A percentile compares a stretch with the other conserved stretches of the same genome.
These are phyloP conservation scores for Boletus subparvulus DNA, from an alignment of 768 basidiomycete genomes.

Conservation along the genomic window DNA sequence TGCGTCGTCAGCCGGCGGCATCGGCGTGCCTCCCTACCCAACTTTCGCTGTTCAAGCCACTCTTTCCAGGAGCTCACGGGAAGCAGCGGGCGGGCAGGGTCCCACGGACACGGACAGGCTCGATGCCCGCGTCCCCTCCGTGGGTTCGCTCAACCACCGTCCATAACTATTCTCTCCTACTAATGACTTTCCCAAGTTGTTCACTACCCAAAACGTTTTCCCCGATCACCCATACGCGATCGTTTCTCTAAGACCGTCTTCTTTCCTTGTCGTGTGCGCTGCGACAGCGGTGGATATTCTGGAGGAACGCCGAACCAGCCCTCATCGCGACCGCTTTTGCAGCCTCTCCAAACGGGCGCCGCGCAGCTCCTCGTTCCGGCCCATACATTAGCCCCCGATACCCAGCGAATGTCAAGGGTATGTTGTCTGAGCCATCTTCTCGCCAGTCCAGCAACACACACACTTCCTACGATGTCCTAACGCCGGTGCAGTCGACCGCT, in stretches of 20 bases:
- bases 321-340: slow-evolving; percentile 76
- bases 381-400: slow-evolving; percentile 21
- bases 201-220: slow-evolving; percentile 54
- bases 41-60: too few species aligned
- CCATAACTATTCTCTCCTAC: too few species aligned
- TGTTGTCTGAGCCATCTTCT: not conserved
- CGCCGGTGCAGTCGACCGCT: slow-evolving; percentile 45
- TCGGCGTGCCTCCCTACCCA: too few species aligned
- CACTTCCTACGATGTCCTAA: slow-evolving; percentile 83
- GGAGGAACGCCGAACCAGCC: slow-evolving; percentile 55
- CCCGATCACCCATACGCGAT: too few species aligned
- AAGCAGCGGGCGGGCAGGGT: too few species aligned
- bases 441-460: slow-evolving; percentile 79
- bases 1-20: too few species aligned
- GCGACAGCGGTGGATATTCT: too few species aligned
- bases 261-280: too few species aligned
- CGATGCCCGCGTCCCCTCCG: too few species aligned
- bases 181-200: slow-evolving; percentile 40
- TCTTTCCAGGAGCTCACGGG: too few species aligned
- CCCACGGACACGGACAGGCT: too few species aligned
- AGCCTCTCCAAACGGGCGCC: slow-evolving; percentile 73
- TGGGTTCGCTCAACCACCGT: too few species aligned
- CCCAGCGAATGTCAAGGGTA: not conserved
- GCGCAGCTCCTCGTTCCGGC: slow-evolving; percentile 60
- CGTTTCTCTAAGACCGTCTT: not conserved